Conservation (phyloP, 2,329 filamentous ascomycete genomes). For the Penicillium sp. region DNA sequence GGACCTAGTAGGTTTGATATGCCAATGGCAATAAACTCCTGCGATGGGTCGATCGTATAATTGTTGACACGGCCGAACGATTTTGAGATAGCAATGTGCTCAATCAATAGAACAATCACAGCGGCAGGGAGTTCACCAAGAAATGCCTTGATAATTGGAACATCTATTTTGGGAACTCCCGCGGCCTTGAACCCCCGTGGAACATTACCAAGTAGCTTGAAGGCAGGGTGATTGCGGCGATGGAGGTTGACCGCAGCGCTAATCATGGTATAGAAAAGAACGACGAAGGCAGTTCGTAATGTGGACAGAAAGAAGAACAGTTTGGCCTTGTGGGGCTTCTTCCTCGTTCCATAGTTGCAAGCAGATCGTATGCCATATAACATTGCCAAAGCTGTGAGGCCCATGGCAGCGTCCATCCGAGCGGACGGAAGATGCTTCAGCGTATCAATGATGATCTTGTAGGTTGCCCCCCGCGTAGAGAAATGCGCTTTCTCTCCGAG, state of each 20-base stretch:
- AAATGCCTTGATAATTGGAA: conserved; percentile 65
- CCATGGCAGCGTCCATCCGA: conserved; percentile 75
- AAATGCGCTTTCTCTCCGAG: conserved; percentile 59
- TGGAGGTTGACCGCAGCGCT: conserved; percentile 77
- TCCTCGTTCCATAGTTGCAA: conserved; percentile 65
- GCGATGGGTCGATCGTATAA: conserved; percentile 88
- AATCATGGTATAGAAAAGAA: conserved; percentile 82
- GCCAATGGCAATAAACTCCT: conserved; percentile 92
- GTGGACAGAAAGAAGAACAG: conserved; percentile 85
- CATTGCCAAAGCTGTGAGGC: conserved; percentile 70
- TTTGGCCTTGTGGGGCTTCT: conserved; percentile 66
- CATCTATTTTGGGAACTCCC: conserved; percentile 66
- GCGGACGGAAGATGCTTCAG: conserved; percentile 66
- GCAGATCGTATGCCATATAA: conserved; percentile 69
- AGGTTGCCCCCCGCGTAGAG: conserved; percentile 72
- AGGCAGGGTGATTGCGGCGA: conserved; percentile 60
- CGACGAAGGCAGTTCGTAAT: conserved; percentile 81
- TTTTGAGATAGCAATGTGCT: conserved; percentile 93
- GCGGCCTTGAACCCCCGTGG: conserved; percentile 81
- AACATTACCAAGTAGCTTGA: conserved; percentile 71
- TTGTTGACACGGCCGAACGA: conserved; percentile 92
- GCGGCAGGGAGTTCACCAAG: conserved; percentile 71
- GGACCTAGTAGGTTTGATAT: conserved; percentile 83
- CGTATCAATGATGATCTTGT: conserved; percentile 75
- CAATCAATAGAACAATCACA: conserved; percentile 84